Evolutionary conservation across 1,139 yeast species (phyloP).

Genomic region (Wickerhamomyces sp.): DNA sequence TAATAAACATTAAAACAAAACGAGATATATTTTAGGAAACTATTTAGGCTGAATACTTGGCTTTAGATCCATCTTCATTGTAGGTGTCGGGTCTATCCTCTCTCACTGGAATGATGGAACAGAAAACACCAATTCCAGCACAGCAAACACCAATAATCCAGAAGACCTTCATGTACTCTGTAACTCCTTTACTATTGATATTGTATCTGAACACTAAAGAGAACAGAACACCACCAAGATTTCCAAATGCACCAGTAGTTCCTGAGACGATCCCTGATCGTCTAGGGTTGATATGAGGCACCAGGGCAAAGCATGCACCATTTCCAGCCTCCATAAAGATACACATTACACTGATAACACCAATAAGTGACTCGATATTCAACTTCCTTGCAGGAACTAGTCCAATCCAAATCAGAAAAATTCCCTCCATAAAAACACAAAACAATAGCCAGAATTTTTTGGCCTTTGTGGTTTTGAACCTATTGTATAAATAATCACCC

Average conservation of each 20-base stretch:
- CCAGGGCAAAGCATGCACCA: slow-evolving; percentile 32
- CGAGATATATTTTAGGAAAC: too few relatives aligned
- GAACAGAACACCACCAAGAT: slow-evolving; percentile 30
- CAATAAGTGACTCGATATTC: slow-evolving; percentile 26
- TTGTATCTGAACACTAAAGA: slow-evolving; percentile 29
- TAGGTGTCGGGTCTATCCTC: slow-evolving; percentile 11
- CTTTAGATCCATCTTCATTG: background rate
- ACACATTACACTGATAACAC: slow-evolving; percentile 26
- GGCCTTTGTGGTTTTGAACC: slow-evolving; percentile 23
- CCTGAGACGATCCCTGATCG: slow-evolving; percentile 33
- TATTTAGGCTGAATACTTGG: background rate
- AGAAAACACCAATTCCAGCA: slow-evolving; percentile 19
- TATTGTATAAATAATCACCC: slow-evolving; percentile 25
- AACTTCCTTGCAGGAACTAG: slow-evolving; percentile 17
- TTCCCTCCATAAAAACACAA: slow-evolving; percentile 28
- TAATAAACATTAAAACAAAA: too few relatives aligned
- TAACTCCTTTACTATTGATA: slow-evolving; percentile 18
- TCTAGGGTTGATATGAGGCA: slow-evolving; percentile 29
- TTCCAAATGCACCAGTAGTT: slow-evolving; percentile 30
- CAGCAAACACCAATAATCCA: slow-evolving; percentile 29
- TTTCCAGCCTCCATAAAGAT: slow-evolving; percentile 32
- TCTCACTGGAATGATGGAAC: slow-evolving; percentile 24
- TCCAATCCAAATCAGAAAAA: slow-evolving; percentile 31
- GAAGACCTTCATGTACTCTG: slow-evolving; percentile 23
- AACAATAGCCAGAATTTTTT: slow-evolving; percentile 29